Evolutionary conservation across 2,329 filamentous ascomycete species (phyloP).

Genomic region (Sporothrix variecibatus): DNA sequence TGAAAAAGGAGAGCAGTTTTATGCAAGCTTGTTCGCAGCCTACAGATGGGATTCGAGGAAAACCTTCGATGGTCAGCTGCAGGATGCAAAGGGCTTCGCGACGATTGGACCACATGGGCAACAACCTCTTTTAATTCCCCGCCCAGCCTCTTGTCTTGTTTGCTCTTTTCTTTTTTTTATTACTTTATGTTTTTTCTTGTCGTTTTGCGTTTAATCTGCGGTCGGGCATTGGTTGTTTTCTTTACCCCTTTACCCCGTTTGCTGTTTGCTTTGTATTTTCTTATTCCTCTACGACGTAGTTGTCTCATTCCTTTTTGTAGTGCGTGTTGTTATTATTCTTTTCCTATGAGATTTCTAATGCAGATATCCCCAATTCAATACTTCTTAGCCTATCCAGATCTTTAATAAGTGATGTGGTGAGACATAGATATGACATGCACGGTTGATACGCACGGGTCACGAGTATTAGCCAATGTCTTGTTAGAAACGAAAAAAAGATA

Average conservation of each 20-base stretch:
- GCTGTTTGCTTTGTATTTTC: constrained; percentile 17
- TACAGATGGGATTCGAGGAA: neutral
- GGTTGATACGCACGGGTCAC: neutral
- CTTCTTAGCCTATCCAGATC: constrained; percentile 14
- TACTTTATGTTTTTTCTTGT: constrained; percentile 15
- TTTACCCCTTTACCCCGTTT: constrained; percentile 16
- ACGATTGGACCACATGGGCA: constrained; percentile 3
- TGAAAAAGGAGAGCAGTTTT: constrained; percentile 19
- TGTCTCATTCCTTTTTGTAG: constrained; percentile 23
- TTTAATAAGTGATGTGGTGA: neutral
- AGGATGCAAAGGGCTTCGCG: neutral
- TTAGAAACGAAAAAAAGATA: neutral
- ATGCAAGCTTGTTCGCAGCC: neutral
- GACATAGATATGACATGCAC: neutral
- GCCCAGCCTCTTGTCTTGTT: neutral
- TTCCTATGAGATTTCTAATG: constrained; percentile 64
- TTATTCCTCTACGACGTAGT: constrained; percentile 26
- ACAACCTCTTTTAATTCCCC: neutral
- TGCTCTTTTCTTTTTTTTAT: constrained; percentile 8
- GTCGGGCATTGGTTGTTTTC: constrained; percentile 13
- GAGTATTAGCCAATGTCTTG: neutral
- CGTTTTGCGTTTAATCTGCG: constrained; percentile 22
- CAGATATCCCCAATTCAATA: constrained; percentile 51
- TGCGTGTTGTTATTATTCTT: constrained; percentile 30
- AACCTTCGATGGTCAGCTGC: neutral